phyloP scores from a whole-genome alignment of 2,329 filamentous ascomycete genomes.

The Cytospora piceae region DNA sequence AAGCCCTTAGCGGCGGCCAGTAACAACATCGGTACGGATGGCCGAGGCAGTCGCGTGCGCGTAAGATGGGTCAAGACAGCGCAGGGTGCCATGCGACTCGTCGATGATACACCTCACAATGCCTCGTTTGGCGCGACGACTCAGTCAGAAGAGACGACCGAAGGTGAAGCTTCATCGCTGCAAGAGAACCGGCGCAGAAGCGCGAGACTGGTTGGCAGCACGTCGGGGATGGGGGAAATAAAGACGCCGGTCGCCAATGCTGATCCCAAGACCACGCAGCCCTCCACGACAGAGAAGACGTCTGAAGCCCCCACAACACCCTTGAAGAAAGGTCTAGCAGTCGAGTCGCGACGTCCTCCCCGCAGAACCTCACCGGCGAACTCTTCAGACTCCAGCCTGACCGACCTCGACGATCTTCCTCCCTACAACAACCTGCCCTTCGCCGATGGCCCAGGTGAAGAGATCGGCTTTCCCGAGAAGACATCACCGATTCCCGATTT shows the following conservation, averaged over 20 bases:
- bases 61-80: neutral
- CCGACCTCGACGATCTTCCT: neutral
- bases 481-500: constrained; percentile 14
- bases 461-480: neutral
- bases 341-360: neutral
- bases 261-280: no score
- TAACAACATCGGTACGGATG: neutral
- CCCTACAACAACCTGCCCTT: neutral
- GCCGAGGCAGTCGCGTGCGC: neutral
- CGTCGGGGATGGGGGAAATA: neutral
- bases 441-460: neutral
- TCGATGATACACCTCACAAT: neutral
- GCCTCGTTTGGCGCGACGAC: neutral
- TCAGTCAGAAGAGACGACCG: neutral
- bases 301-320: neutral
- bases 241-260: neutral
- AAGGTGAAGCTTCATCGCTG: neutral
- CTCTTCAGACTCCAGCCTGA: neutral
- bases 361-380: neutral
- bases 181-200: constrained; percentile 1
- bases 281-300: no score
- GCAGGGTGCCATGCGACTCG: neutral
- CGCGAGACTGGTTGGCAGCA: constrained; percentile 6
- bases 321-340: neutral
- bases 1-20: neutral